A percentile compares a stretch with the other conserved stretches of the same genome.
These are phyloP conservation scores for Crithidia expoeki DNA, from an alignment of 208 protist species.

Conservation along the genomic window DNA sequence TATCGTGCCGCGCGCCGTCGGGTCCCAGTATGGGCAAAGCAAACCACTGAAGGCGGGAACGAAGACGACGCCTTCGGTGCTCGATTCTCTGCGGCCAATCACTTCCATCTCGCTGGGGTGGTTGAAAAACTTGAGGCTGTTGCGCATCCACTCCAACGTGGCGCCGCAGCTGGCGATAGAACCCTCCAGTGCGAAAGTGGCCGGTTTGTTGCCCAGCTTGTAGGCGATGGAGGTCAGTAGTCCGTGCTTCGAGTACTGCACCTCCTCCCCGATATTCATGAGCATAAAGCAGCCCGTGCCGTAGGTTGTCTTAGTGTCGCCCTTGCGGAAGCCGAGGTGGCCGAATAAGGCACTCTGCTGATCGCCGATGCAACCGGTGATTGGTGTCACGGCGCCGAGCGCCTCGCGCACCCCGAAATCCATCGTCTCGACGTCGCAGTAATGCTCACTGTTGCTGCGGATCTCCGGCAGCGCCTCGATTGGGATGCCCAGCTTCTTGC, in stretches of 20 bases:
- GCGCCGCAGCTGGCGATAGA: constrained; percentile 93
- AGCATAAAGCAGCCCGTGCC: constrained; percentile 99
- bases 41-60: constrained; percentile 98
- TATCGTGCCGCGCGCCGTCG: constrained; percentile 93
- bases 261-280: constrained; percentile 94
- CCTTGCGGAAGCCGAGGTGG: constrained; percentile 92
- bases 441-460: constrained; percentile 81
- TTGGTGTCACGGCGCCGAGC: constrained; percentile 43
- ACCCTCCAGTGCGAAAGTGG: constrained; percentile 88
- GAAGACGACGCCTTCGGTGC: constrained; percentile 93
- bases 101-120: constrained; percentile 67
- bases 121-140: constrained; percentile 92
- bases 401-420: constrained; percentile 40
- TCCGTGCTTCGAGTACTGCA: constrained; percentile 87
- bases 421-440: constrained; percentile 42
- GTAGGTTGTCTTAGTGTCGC: constrained; percentile 97
- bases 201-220: constrained; percentile 78
- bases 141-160: constrained; percentile 94
- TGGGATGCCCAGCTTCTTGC: constrained; percentile 83
- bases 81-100: constrained; percentile 49
- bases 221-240: constrained; percentile 97
- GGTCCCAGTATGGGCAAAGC: constrained; percentile 97
- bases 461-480: constrained; percentile 91
- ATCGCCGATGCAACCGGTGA: constrained; percentile 95
- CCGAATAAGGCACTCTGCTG: constrained; percentile 98